A percentile compares a stretch with the other conserved stretches of the same genome.
Conservation (phyloP, 176 grass and related monocot species). For the Triticum monococcum region DNA sequence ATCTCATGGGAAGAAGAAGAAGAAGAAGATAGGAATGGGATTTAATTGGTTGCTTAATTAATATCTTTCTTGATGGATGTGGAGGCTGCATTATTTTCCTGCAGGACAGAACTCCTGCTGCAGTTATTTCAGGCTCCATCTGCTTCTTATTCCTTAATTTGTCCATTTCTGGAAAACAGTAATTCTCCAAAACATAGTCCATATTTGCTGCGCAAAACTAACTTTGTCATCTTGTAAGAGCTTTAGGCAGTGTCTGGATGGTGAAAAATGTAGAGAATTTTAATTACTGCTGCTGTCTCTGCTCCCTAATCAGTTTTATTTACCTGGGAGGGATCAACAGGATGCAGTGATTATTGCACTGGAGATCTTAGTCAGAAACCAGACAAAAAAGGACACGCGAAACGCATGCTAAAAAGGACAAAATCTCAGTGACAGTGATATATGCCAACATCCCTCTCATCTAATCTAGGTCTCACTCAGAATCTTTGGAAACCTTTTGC, state of each 20-base stretch:
- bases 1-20: too few species aligned
- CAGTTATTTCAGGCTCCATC: not conserved
- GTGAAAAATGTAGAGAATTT: not conserved
- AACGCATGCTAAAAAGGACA: not conserved
- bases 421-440: not conserved
- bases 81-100: not conserved
- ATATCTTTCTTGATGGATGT: not conserved
- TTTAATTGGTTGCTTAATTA: not conserved
- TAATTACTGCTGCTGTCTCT: not conserved
- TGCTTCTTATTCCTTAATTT: not conserved
- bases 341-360: not conserved
- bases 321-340: not conserved
- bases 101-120: not conserved
- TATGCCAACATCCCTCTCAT: not conserved
- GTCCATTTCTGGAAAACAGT: constrained; percentile 10
- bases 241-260: not conserved
- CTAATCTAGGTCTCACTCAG: not conserved
- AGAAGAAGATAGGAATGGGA: too few species aligned
- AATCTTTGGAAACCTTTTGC: not conserved
- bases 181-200: not conserved
- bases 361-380: not conserved
- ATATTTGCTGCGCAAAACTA: not conserved
- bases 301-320: not conserved
- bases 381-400: not conserved
- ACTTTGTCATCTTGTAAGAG: not conserved